A percentile compares a stretch with the other conserved stretches of the same genome.
These are phyloP conservation scores for Martensiomyces pterosporus DNA, from an alignment of 192 early-diverging fungal genomes.

Conservation along the genomic window DNA sequence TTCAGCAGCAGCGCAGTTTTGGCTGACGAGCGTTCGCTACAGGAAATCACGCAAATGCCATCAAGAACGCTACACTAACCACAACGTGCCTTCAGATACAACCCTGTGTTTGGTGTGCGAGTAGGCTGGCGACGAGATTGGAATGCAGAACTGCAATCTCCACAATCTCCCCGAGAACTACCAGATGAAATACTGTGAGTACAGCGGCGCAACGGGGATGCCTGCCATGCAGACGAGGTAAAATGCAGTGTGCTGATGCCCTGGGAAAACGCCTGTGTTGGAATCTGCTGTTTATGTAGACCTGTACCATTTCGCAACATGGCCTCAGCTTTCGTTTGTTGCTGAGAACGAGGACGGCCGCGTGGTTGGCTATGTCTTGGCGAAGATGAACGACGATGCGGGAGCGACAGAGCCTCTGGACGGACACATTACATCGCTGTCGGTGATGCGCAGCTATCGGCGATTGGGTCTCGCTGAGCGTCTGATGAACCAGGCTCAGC, in stretches of 20 bases:
- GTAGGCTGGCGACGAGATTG: constrained; percentile 51
- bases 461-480: constrained; percentile 95
- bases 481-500: constrained; percentile 86
- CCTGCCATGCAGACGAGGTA: not conserved
- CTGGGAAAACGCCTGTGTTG: no score
- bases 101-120: no score
- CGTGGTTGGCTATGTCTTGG: constrained; percentile 96
- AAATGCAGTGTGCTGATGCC: no score
- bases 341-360: constrained; percentile 89
- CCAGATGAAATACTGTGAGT: constrained; percentile 96
- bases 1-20: no score
- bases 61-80: no score
- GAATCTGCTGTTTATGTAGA: constrained; percentile 32
- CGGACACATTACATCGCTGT: constrained; percentile 96
- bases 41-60: no score
- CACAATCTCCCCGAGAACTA: constrained; percentile 99
- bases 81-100: no score
- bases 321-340: constrained; percentile 93
- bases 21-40: no score
- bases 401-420: constrained; percentile 67
- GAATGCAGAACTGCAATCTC: constrained; percentile 97
- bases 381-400: constrained; percentile 95
- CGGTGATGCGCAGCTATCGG: constrained; percentile 95
- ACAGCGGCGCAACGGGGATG: not conserved
- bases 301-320: constrained; percentile 74